phyloP scores from a whole-genome alignment of 495 filamentous ascomycete genomes.

The Aspergillus sparsus region DNA sequence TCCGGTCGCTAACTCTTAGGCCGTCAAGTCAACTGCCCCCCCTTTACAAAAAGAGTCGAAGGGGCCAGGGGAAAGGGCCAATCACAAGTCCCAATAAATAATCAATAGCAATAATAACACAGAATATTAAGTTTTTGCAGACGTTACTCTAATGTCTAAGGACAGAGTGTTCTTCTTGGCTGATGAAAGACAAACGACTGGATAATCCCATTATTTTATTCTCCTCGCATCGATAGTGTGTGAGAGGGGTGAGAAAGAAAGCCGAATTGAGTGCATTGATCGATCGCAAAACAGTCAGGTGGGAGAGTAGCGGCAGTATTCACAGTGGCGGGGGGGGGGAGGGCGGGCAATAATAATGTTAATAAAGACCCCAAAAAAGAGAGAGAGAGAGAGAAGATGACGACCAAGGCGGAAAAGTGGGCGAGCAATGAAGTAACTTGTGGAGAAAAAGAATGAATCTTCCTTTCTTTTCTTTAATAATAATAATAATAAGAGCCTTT shows the following conservation, averaged over 20 bases:
- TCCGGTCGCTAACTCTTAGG: background rate
- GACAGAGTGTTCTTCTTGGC: conserved; percentile 21
- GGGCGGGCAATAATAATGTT: background rate
- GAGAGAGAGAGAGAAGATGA: background rate
- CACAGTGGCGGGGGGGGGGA: background rate
- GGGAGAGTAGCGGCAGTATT: background rate
- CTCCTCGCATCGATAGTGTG: background rate
- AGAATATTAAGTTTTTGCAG: conserved; percentile 1
- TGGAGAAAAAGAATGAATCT: background rate
- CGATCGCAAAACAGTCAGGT: background rate
- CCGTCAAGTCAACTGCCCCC: too few relatives aligned
- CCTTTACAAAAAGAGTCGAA: background rate
- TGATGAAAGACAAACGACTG: conserved; percentile 1
- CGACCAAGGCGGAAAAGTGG: background rate
- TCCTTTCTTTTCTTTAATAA: background rate
- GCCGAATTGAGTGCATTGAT: background rate
- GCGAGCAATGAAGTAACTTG: background rate
- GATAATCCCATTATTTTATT: conserved; percentile 3
- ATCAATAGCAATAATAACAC: background rate
- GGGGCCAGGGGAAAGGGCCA: background rate
- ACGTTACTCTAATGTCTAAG: conserved; percentile 1
- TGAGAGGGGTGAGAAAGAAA: background rate
- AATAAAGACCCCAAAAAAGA: background rate
- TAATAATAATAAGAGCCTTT: background rate
- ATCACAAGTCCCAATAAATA: conserved; percentile 9